A percentile compares a stretch with the other conserved stretches of the same genome.
These are phyloP conservation scores for Fonsecaea nubica DNA, from an alignment of 2,329 filamentous ascomycete species.

Conservation along the genomic window DNA sequence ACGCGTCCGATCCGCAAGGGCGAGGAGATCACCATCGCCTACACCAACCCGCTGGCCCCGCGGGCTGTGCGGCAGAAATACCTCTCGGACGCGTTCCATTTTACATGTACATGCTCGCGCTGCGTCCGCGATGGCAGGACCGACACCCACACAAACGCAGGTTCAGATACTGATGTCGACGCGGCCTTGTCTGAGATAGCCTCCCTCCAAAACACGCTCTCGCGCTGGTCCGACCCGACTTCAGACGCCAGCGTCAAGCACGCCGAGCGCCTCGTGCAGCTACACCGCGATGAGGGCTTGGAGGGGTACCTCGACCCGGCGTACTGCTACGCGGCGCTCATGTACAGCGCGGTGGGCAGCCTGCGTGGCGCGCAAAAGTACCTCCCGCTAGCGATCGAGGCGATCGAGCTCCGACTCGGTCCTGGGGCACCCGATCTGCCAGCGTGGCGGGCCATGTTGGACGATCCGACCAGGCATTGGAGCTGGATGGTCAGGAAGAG, in stretches of 20 bases:
- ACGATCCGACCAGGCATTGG: constrained; percentile 27
- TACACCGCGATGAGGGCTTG: constrained; percentile 21
- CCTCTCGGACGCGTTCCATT: constrained; percentile 27
- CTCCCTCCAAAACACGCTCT: constrained; percentile 19
- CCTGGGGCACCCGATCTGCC: constrained; percentile 15
- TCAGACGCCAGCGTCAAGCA: constrained; percentile 17
- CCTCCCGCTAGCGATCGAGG: constrained; percentile 23
- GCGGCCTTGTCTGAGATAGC: constrained; percentile 21
- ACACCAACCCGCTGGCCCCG: constrained; percentile 49
- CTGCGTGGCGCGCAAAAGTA: constrained; percentile 28
- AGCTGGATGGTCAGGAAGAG: constrained; percentile 31
- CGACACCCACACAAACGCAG: neutral
- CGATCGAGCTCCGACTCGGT: constrained; percentile 26
- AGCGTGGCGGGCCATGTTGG: constrained; percentile 26
- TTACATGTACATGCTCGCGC: constrained; percentile 29
- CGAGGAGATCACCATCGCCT: constrained; percentile 94
- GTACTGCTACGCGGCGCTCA: constrained; percentile 31
- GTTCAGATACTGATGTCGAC: constrained; percentile 8
- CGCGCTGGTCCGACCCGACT: constrained; percentile 20
- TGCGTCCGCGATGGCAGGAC: constrained; percentile 11
- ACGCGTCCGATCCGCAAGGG: constrained; percentile 77
- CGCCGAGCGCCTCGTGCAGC: constrained; percentile 26
- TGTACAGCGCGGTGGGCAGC: constrained; percentile 30
- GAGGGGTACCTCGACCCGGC: constrained; percentile 30
- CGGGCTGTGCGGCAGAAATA: constrained; percentile 22